Base-by-base conservation (phyloP, 768 basidiomycete species). In the Gymnopilus dilepis region DNA sequence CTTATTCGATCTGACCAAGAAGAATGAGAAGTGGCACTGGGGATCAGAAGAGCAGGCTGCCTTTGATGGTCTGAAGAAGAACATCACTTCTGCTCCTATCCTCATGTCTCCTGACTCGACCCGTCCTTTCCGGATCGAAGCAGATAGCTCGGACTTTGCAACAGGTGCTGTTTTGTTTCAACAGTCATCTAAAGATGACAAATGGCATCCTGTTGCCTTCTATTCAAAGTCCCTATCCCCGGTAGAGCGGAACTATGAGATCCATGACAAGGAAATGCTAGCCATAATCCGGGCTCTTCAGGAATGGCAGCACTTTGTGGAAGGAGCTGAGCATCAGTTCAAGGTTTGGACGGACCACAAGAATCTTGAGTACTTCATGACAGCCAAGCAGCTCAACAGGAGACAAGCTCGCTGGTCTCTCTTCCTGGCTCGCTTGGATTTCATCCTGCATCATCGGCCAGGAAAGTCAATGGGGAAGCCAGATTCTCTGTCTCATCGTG, bases 211-310 rank as follows among this genome's bases (percentile, higher is more conserved):
- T 0, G 66, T 84, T 11, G 77, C 73, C 0, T 84, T 75, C 56
- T 58, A 67, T 8, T 82, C 77, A 0, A 68, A 72, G 5, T 65
- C 67, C 6, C 58, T 81, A 0, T 65, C 41, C 15, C 17, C 52
- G 0, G 69, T 74, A 0, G 79, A 85, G 63, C 45, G 68, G 5
- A 83, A 84, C 63, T 85, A 85, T 65, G 70, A 78, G 26, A 74
- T 74, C 41, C 71, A 80, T 61, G 75, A 86, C 67, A 79, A 76
- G 62, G 85, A 87, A 67, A 56, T 85, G 1, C 71, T 85, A 2
- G 82, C 82, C 0, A 80, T 86, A 21, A 73, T 84, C 6, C 19
- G 67, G 24, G 72, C 74, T 0, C 65, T 82, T 0, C 30, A 65
- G 0, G 62, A 72, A 19, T 74, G 70, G 72, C 24, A 66, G 15